Conservation (phyloP, 2,329 filamentous ascomycete genomes). For the Apiospora sp. region DNA sequence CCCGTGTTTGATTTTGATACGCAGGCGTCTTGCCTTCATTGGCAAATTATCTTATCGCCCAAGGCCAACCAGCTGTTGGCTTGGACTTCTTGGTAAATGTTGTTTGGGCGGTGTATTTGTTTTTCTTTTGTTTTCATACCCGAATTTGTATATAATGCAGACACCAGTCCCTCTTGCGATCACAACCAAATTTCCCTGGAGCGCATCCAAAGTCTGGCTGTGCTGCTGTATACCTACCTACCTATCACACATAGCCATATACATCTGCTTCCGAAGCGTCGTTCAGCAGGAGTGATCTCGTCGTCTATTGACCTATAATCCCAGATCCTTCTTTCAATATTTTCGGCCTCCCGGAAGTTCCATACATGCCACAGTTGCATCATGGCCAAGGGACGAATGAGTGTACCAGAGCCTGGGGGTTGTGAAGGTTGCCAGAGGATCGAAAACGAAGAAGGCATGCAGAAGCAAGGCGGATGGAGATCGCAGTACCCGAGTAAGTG, state of each 20-base stretch:
- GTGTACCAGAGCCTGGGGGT: background rate
- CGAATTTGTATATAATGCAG: background rate
- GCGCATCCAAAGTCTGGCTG: background rate
- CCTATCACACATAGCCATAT: too few species aligned
- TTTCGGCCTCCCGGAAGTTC: background rate
- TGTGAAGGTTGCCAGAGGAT: slow-evolving; percentile 26
- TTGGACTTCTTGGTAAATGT: background rate
- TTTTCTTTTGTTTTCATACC: background rate
- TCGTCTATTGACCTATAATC: too few species aligned
- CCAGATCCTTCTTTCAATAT: background rate
- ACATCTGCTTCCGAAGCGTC: too few species aligned
- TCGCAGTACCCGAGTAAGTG: slow-evolving; percentile 9
- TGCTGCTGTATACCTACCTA: too few species aligned
- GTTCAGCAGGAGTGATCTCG: too few species aligned
- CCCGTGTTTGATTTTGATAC: background rate
- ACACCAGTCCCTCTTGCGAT: too few species aligned
- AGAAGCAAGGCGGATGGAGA: slow-evolving; percentile 27
- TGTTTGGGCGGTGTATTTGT: background rate
- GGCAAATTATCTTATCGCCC: background rate
- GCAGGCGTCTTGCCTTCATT: background rate
- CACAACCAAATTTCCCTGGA: background rate
- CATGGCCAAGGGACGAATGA: slow-evolving; percentile 11
- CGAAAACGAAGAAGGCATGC: slow-evolving; percentile 23
- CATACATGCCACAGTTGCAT: background rate
- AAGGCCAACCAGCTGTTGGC: background rate